phyloP scores from a whole-genome alignment of 2,329 filamentous ascomycete genomes.

The Sordariomycetes sp. region DNA sequence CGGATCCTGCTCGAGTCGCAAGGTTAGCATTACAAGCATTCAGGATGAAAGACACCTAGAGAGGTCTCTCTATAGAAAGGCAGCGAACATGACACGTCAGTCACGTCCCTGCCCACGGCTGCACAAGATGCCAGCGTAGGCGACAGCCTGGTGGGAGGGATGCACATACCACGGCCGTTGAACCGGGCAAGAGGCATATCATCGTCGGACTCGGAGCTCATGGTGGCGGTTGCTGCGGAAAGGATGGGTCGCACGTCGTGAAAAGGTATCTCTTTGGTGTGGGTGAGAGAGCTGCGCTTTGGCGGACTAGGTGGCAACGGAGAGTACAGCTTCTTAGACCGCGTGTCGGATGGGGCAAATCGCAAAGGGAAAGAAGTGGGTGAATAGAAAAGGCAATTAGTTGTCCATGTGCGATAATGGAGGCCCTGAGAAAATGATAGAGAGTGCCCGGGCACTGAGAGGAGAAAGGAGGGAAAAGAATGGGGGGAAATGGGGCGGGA shows the following conservation, averaged over 20 bases:
- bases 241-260: neutral
- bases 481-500: slow-evolving; percentile 11
- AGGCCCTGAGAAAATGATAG: slow-evolving; percentile 12
- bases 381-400: neutral
- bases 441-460: slow-evolving; percentile 6
- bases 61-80: slow-evolving; percentile 1
- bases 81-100: slow-evolving; percentile 6
- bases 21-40: neutral
- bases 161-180: slow-evolving; percentile 58
- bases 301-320: slow-evolving; percentile 1
- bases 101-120: neutral
- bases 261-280: neutral
- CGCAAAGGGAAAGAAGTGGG: neutral
- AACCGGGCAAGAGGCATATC: slow-evolving; percentile 61
- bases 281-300: neutral
- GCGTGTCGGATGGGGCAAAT: neutral
- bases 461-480: slow-evolving; percentile 14
- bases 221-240: slow-evolving; percentile 1
- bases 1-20: slow-evolving; percentile 3
- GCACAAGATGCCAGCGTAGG: neutral
- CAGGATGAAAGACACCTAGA: neutral
- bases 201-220: slow-evolving; percentile 49
- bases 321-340: neutral
- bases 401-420: neutral
- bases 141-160: neutral